Base-by-base conservation (phyloP, 1,284 basidiomycete species). In the Sporisorium graminicola region DNA sequence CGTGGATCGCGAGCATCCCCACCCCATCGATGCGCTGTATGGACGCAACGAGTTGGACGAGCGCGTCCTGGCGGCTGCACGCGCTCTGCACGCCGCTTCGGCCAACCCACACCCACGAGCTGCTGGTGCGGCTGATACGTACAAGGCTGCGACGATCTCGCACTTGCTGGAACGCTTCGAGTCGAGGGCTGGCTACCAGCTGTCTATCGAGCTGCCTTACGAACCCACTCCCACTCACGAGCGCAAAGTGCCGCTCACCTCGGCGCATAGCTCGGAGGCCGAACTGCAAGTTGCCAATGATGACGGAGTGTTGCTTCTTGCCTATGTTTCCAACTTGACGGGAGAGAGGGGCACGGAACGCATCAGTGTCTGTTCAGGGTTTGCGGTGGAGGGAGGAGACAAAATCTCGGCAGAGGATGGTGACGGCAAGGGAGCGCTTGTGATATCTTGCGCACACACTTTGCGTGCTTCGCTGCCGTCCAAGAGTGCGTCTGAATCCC, bases 401-500 rank as follows among this genome's bases (percentile, higher is more conserved):
- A 77, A 82, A 18, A 59, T 81, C 7, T 53, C 65, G n/a, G 40
- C 44, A 2, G 64, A 65, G 13, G 78, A 78, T 42, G 83, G 80
- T 5, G 85, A 82, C 4, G 87, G 88, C 27, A 69, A 59, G 14
- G 83, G 79, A 1, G 85, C 86, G 3, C 72, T 90, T 12, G 81
- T 92, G 27, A 80, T 91, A 14, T 90, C 90, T 1, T 92, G 91
- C 75, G 90, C 90, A 5, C 92, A 92, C 81, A 91, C 91, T 10
- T 52, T 88, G 87, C 26, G 87, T 85, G 35, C 72, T 87, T 40
- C 85, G 87, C 60, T 69, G 22, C 74, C 65, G 18, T 18, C 43
- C 10, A 62, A 57, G 33, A 27, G n/a, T 12, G 80, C 85, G 51
- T 70, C 80, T 22, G 78, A 64, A 55, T 54, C 31, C 49, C 79